These are phyloP conservation scores for Lablab purpureus DNA, from an alignment of 306 rosid genomes.

Conservation along the genomic window DNA sequence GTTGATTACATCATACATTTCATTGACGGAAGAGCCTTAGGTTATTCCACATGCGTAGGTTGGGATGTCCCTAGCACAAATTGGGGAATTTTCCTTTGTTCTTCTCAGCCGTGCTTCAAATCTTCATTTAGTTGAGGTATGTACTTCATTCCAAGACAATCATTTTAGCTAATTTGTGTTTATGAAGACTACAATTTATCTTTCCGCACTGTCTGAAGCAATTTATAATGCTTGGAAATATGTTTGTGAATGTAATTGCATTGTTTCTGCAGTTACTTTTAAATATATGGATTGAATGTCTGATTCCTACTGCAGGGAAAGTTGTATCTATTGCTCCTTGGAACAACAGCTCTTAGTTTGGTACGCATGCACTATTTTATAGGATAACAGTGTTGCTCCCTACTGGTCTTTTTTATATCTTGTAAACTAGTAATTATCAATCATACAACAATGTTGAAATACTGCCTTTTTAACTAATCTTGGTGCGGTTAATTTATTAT, in stretches of 20 bases:
- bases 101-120: slow-evolving; percentile 98
- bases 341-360: slow-evolving; percentile 98
- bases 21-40: slow-evolving; percentile 63
- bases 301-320: slow-evolving; percentile 75
- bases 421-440: slow-evolving; percentile 14
- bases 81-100: slow-evolving; percentile 97
- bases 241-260: neutral
- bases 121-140: slow-evolving; percentile 97
- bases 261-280: slow-evolving; percentile 28
- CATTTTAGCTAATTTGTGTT: slow-evolving; percentile 29
- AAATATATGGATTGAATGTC: slow-evolving; percentile 33
- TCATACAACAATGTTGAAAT: slow-evolving; percentile 20
- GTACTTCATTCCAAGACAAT: slow-evolving; percentile 37
- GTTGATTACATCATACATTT: slow-evolving; percentile 51
- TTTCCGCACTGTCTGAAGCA: slow-evolving; percentile 34
- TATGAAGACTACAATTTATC: slow-evolving; percentile 40
- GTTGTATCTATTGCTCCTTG: slow-evolving; percentile 85
- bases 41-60: slow-evolving; percentile 81
- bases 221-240: slow-evolving; percentile 24
- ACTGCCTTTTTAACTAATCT: slow-evolving; percentile 28
- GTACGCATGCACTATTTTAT: slow-evolving; percentile 51
- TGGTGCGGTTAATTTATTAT: slow-evolving; percentile 23
- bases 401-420: neutral
- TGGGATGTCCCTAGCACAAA: slow-evolving; percentile 96
- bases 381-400: neutral